Conservation (phyloP, 768 basidiomycete genomes). For the Pleurotus salmoneostramineus region DNA sequence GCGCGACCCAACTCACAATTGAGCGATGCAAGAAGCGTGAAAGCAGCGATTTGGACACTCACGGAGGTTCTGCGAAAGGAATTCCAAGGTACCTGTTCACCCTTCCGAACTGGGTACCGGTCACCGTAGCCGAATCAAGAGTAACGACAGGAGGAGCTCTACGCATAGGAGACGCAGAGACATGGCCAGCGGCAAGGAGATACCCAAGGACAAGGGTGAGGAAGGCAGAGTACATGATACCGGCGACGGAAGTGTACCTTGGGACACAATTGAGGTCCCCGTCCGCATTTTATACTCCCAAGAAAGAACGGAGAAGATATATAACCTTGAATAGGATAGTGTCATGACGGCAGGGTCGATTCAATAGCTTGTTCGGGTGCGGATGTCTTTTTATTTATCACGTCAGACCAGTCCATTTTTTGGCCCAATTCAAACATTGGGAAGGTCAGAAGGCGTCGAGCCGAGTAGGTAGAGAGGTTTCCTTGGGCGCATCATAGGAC, state of each 20-base stretch:
- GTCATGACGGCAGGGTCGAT: neutral
- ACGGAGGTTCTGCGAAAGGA: neutral
- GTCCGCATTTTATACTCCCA: too few relatives aligned
- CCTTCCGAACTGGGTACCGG: neutral
- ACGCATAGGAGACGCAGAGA: neutral
- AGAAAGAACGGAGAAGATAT: neutral
- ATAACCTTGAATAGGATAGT: neutral
- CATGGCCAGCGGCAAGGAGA: neutral
- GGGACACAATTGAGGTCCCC: neutral
- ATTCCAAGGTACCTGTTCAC: neutral
- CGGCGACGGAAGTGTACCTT: neutral
- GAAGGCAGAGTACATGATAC: neutral
- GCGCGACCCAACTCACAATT: neutral
- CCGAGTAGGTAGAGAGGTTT: neutral
- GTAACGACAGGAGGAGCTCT: neutral
- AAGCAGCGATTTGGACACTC: too few relatives aligned
- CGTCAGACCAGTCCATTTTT: neutral
- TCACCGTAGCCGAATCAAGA: neutral
- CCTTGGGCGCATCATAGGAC: neutral
- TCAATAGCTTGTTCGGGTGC: neutral
- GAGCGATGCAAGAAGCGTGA: neutral
- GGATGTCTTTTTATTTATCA: neutral
- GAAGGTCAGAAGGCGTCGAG: neutral
- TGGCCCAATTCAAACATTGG: neutral
- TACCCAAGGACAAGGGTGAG: neutral